Base-by-base conservation (phyloP, 352 stramenopile species). In the Stramenopiles sp. region DNA sequence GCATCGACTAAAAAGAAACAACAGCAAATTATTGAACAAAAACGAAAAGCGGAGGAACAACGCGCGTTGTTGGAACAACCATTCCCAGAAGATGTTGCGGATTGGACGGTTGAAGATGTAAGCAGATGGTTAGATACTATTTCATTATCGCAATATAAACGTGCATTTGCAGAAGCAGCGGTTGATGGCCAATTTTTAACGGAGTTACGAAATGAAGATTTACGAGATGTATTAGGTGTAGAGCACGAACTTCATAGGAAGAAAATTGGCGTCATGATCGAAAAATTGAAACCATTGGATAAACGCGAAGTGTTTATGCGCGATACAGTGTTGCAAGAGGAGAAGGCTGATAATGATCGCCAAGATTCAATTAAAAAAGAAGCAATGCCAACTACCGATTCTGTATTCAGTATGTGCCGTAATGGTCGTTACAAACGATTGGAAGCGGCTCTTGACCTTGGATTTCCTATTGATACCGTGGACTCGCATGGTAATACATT, bases 401-500 rank as follows among this genome's bases (percentile, higher is more conserved):
- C 86, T 0, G 90, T 95, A 6, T 95, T 96, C 84, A 92, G 86
- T 30, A 90, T 96, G 81, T 90, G 89, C 13, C 87, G 91, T 69
- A 95, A 96, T 78, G 90, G 90, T 29, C 86, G 92, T 23, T 82
- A 93, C 43, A 95, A 93, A 84, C 86, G 90, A 6, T 81, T 97
- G 33, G 87, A 93, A 30, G 91, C 94, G 74, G 94, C 89, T 73
- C 76, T 97, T 27, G 89, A 96, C 79, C 85, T 88, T 0, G 93
- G 91, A 20, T 96, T 97, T 77, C 79, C 87, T 1, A 84, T 96
- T 63, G 90, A 97, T 78, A 83, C 80, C 29, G 90, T 94, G 78
- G 92, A 97, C 83, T 89, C 94, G 65, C 93, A 95, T 78, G 93
- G 91, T 78, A 97, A 97, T 83, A 96, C 93, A 63, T 80, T 95